phyloP scores from a whole-genome alignment of 2,329 filamentous ascomycete genomes.

The Claviceps purpurea region DNA sequence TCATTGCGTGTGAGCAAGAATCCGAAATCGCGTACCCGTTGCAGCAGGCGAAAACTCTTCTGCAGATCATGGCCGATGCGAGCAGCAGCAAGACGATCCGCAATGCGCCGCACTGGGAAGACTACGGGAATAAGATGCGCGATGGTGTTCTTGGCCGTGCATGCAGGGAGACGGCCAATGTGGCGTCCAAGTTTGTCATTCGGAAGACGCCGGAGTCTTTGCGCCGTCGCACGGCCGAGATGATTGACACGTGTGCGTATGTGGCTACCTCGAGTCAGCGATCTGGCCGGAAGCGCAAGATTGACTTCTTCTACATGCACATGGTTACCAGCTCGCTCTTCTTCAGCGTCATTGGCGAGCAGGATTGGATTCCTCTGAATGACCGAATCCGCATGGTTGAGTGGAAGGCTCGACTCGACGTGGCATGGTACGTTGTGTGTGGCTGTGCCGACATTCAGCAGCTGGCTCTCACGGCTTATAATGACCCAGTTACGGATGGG shows the following conservation, averaged over 20 bases:
- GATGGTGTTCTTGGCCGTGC: slow-evolving; percentile 34
- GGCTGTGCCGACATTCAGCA: slow-evolving; percentile 27
- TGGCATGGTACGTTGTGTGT: slow-evolving; percentile 49
- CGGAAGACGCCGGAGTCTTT: slow-evolving; percentile 17
- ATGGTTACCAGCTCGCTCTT: slow-evolving; percentile 20
- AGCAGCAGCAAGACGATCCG: slow-evolving; percentile 22
- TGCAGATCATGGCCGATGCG: slow-evolving; percentile 4
- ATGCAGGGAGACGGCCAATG: not conserved
- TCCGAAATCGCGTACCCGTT: not conserved
- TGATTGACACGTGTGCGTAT: slow-evolving; percentile 16
- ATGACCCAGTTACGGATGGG: slow-evolving; percentile 5
- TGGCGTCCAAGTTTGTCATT: not conserved
- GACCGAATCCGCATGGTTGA: slow-evolving; percentile 46
- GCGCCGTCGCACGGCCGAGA: slow-evolving; percentile 15
- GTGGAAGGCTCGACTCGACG: slow-evolving; percentile 50
- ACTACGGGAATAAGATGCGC: slow-evolving; percentile 32
- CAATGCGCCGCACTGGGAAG: slow-evolving; percentile 25
- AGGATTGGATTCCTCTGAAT: slow-evolving; percentile 18
- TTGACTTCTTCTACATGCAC: slow-evolving; percentile 50
- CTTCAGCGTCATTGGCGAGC: slow-evolving; percentile 14
- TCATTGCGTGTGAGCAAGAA: slow-evolving; percentile 15
- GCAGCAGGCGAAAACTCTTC: not conserved
- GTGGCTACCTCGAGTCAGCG: slow-evolving; percentile 31
- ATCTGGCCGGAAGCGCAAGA: slow-evolving; percentile 38
- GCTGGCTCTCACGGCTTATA: slow-evolving; percentile 11